Evolutionary conservation across 1,284 basidiomycete species (phyloP).

Genomic region (Megacollybia platyphylla): DNA sequence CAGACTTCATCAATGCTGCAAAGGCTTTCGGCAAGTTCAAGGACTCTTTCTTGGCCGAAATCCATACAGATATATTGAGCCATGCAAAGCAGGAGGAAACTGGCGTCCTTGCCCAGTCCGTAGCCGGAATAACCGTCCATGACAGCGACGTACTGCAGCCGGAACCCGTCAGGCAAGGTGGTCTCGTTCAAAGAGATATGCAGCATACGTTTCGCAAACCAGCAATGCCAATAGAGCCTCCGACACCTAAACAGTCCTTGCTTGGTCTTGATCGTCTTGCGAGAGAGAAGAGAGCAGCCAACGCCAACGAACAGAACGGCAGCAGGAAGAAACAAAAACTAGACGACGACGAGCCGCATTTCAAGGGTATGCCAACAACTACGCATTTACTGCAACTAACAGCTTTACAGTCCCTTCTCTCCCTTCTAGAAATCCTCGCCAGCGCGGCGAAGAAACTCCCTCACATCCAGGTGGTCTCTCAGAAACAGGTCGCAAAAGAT

Average conservation of each 20-base stretch:
- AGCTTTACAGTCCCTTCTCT: slow-evolving; percentile 54
- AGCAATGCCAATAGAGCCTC: slow-evolving; percentile 56
- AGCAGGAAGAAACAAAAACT: slow-evolving; percentile 56
- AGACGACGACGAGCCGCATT: slow-evolving; percentile 55
- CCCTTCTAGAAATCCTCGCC: slow-evolving; percentile 50
- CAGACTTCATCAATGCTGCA: slow-evolving; percentile 60
- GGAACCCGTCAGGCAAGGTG: slow-evolving; percentile 64
- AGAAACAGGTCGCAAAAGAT: slow-evolving; percentile 50
- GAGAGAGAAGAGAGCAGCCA: slow-evolving; percentile 68
- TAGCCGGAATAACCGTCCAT: slow-evolving; percentile 69
- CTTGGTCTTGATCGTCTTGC: slow-evolving; percentile 84
- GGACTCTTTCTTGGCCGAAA: slow-evolving; percentile 35
- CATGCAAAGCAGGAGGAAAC: slow-evolving; percentile 55
- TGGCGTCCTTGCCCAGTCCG: slow-evolving; percentile 38
- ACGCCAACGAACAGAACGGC: slow-evolving; percentile 27
- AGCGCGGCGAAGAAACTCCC: slow-evolving; percentile 80
- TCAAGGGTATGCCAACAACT: slow-evolving; percentile 54
- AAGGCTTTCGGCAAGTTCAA: slow-evolving; percentile 80
- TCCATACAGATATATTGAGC: slow-evolving; percentile 40
- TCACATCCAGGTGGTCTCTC: slow-evolving; percentile 88
- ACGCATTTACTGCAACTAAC: slow-evolving; percentile 1
- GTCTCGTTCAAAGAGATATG: slow-evolving; percentile 59
- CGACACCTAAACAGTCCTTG: slow-evolving; percentile 61
- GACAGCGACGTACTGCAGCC: slow-evolving; percentile 75
- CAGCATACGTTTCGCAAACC: slow-evolving; percentile 71